phyloP scores from a whole-genome alignment of 768 basidiomycete species.

The Pulveroboletus sp. region DNA sequence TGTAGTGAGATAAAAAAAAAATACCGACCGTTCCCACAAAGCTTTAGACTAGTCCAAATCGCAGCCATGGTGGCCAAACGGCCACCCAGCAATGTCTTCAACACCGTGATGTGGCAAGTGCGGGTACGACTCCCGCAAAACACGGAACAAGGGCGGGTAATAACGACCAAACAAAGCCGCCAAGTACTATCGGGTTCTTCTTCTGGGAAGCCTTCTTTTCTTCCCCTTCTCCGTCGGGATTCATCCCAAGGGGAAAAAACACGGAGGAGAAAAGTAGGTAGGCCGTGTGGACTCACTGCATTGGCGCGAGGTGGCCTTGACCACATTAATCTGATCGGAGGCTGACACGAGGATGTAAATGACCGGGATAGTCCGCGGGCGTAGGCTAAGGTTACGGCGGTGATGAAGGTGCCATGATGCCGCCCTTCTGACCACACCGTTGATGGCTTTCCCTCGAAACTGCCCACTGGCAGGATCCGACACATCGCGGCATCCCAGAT shows the following conservation, averaged over 20 bases:
- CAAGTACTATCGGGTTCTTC: neutral
- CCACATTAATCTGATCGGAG: neutral
- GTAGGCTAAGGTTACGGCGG: neutral
- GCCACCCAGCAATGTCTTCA: neutral
- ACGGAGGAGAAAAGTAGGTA: neutral
- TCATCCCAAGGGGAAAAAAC: neutral
- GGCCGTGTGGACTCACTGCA: neutral
- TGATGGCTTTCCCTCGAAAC: neutral
- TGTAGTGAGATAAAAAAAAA: neutral
- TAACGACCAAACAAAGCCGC: neutral
- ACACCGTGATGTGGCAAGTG: conserved; percentile 1
- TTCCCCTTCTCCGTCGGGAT: neutral
- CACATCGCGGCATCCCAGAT: neutral
- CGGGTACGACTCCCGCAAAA: neutral
- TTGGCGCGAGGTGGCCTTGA: neutral
- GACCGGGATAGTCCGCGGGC: conserved; percentile 1
- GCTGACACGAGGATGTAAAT: neutral
- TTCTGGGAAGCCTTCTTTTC: neutral
- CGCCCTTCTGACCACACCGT: neutral
- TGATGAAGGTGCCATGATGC: neutral
- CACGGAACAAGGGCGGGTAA: neutral
- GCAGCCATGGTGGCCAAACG: neutral
- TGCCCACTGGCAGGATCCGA: neutral
- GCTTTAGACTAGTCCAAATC: neutral
- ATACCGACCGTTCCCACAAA: conserved; percentile 3